Base-by-base conservation (phyloP, 164 flowering plant genomes). In the Annona cherimola region DNA sequence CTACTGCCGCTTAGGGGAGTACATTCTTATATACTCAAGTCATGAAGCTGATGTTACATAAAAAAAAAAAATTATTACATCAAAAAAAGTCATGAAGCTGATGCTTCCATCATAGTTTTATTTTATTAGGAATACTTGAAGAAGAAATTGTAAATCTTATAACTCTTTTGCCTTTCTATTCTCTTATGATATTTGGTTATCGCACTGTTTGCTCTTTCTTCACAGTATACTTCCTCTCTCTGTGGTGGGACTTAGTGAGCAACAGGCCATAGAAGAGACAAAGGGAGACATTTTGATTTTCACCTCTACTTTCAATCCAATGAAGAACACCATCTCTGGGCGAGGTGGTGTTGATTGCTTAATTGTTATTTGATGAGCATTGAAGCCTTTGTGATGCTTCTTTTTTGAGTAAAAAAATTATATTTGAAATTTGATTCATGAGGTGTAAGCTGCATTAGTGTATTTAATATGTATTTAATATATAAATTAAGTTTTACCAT, bases 281-380 rank as follows among this genome's bases (percentile, higher is more conserved):
- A 84, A 86, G 35, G 88, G 95, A 66, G 99, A 95, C 69, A 65
- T 88, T 70, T 74, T 85, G 80, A 81, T 95, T 69, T 95, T 83
- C 83, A 95, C 98, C 57, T 92, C 99, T 65, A 67, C 91, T 16
- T 95, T 95, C 85, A 95, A 86, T 76, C 99, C 99, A 20, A 95
- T 95, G 99, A 95, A 85, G 90, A 91, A 95, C 71, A 87, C 95
- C 14, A 80, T 95, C 57, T 95, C 99, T 72, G 96, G 98, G 99
- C 93, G 85, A 50, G 81, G 70, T 26, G 35, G 42, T 1, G 18
- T 1, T 55, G 41, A 8, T 55, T 60, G 45, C 50, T 59, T 2
- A 14, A 39, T 8, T 64, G 43, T 26, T 26, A 64, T 20, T n/a
- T 6, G 63, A 61, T 20, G 19, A 50, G 57, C 63, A 9, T 9